phyloP scores from a whole-genome alignment of 768 basidiomycete genomes.

The Cystobasidium ongulense region DNA sequence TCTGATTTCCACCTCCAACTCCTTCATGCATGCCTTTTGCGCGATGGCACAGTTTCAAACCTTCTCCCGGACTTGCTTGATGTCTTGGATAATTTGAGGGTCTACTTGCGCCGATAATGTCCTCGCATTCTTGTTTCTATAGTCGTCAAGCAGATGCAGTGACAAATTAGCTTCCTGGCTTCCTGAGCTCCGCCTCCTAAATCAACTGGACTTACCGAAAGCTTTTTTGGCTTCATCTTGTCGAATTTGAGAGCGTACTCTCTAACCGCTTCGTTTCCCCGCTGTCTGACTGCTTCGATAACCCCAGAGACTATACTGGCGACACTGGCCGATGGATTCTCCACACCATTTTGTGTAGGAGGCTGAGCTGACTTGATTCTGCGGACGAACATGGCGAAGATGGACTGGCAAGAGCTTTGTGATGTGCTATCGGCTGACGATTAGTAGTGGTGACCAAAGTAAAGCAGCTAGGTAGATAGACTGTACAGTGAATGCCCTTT shows the following conservation, averaged over 20 bases:
- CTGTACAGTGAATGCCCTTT: no score
- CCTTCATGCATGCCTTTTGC: no score
- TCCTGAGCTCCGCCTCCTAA: not conserved
- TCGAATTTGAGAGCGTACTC: constrained; percentile 35
- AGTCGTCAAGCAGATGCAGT: not conserved
- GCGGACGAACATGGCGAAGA: not conserved
- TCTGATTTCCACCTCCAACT: no score
- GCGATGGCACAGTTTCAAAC: no score
- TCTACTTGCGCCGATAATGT: constrained; percentile 31
- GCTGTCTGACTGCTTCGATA: constrained; percentile 18
- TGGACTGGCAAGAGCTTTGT: no score
- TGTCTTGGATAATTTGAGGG: no score
- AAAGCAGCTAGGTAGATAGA: no score
- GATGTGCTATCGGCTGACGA: no score
- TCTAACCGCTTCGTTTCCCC: constrained; percentile 33
- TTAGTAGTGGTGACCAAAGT: no score
- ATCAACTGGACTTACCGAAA: constrained; percentile 3
- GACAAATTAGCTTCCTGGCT: not conserved
- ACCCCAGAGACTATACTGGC: constrained; percentile 23
- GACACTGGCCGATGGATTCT: not conserved
- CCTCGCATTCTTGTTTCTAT: constrained; percentile 21
- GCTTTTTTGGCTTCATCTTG: constrained; percentile 27
- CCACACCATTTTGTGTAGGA: not conserved
- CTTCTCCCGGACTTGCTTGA: no score
- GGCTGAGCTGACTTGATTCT: not conserved